These are phyloP conservation scores for Mucor mucedo DNA, from an alignment of 371 early-diverging fungal genomes.

Conservation along the genomic window DNA sequence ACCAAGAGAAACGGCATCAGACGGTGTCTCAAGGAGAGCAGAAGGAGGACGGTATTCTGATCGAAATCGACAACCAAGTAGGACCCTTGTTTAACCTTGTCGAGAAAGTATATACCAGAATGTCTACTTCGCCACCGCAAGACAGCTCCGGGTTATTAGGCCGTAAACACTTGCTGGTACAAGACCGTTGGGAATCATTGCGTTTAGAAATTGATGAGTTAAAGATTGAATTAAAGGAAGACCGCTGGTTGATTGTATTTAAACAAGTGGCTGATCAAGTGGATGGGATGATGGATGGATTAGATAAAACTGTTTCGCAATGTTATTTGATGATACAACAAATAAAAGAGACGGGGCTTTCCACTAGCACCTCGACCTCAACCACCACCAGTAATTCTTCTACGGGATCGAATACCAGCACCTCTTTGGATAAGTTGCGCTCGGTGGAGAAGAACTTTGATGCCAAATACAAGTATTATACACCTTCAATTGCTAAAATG, in stretches of 20 bases:
- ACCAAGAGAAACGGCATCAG: slow-evolving; percentile 41
- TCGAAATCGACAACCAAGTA: slow-evolving; percentile 59
- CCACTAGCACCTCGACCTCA: slow-evolving; percentile 3
- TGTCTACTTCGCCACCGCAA: slow-evolving; percentile 42
- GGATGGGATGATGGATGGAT: slow-evolving; percentile 64
- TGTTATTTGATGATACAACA: slow-evolving; percentile 60
- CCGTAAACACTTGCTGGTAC: slow-evolving; percentile 43
- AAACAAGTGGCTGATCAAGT: slow-evolving; percentile 63
- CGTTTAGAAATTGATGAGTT: slow-evolving; percentile 54
- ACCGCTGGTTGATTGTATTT: slow-evolving; percentile 64
- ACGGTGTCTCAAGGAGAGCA: slow-evolving; percentile 14
- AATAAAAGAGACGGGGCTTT: slow-evolving; percentile 31
- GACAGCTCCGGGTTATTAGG: slow-evolving; percentile 43
- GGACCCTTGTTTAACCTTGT: slow-evolving; percentile 58
- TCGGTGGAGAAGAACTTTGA: slow-evolving; percentile 66
- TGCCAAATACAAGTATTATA: slow-evolving; percentile 65
- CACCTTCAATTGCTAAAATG: slow-evolving; percentile 65
- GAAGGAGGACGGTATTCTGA: slow-evolving; percentile 48
- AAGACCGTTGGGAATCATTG: slow-evolving; percentile 54
- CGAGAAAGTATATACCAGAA: slow-evolving; percentile 58
- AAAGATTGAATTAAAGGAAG: slow-evolving; percentile 64
- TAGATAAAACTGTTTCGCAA: slow-evolving; percentile 61
- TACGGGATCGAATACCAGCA: neutral
- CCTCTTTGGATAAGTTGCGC: slow-evolving; percentile 38
- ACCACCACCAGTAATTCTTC: slow-evolving; percentile 15